phyloP scores from a whole-genome alignment of 768 basidiomycete species.

The Tylopilus felleus region DNA sequence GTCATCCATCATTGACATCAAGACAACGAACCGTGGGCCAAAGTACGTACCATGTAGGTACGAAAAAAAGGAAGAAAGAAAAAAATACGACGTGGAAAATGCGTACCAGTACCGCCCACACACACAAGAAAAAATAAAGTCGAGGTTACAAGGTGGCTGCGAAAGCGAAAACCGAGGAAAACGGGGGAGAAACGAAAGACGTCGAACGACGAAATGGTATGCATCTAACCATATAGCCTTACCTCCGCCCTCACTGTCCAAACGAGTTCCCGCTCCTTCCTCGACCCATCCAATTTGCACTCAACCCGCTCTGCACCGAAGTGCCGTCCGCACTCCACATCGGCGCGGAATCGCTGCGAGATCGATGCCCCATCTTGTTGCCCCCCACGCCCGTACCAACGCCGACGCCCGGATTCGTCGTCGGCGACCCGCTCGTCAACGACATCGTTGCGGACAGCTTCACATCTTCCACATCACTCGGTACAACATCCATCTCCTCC shows the following conservation, averaged over 20 bases:
- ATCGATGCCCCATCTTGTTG: constrained; percentile 21
- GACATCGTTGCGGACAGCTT: constrained; percentile 19
- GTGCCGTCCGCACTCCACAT: constrained; percentile 22
- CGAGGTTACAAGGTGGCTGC: not conserved
- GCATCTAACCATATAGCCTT: not conserved
- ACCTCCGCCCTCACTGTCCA: constrained; percentile 21
- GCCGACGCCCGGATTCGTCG: not conserved
- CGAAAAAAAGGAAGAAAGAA: not conserved
- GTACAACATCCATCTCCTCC: constrained; percentile 27
- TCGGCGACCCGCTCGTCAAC: too few species aligned
- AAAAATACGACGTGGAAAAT: not conserved
- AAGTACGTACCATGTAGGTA: not conserved
- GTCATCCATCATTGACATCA: not conserved
- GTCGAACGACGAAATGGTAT: constrained; percentile 21
- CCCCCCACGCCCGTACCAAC: constrained; percentile 9
- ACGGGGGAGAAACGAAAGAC: constrained; percentile 16
- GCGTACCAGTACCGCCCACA: not conserved
- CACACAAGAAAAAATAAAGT: not conserved
- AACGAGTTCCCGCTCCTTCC: constrained; percentile 27
- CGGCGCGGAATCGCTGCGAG: constrained; percentile 24
- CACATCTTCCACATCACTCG: constrained; percentile 10
- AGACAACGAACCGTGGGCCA: not conserved
- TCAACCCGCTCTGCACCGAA: constrained; percentile 21
- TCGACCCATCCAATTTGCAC: constrained; percentile 27
- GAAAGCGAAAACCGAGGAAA: not conserved